Base-by-base conservation (phyloP, 2,329 filamentous ascomycete genomes). In the Colletotrichum navitas region DNA sequence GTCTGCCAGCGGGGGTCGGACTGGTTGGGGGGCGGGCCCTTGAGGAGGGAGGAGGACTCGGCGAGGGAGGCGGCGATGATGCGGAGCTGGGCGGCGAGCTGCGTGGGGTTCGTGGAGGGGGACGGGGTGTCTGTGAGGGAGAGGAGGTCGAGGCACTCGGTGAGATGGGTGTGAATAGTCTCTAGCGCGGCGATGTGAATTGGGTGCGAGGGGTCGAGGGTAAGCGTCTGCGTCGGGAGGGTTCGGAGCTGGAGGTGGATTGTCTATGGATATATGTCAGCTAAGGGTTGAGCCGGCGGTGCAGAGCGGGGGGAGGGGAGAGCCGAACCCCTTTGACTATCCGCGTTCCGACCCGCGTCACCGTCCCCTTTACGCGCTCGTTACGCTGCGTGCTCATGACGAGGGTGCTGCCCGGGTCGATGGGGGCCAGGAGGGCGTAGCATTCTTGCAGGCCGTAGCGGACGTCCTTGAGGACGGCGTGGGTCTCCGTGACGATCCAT, bases 341-440 rank as follows among this genome's bases (percentile, higher is more conserved):
- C 63, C 92, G 90, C n/a, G 94, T 94, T 49, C 96, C 96, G 45
- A 97, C 90, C 65, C 96, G 90, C 1, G 95, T 98, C 72, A 98
- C 90, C 76, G 94, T 93, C 24, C 96, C 96, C 81, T 99, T 99
- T 74, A 98, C 91, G 75, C 89, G 90, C 83, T 99, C 96, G 66
- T 94, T 95, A 67, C 95, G 90, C 67, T 92, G 88, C 18, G 95
- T 97, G 73, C 93, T 96, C 75, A 99, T 88, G 39, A 96, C 95
- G 36, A 99, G 89, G 0, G 95, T 99, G 76, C 92, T 95, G 11
- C 94, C 94, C 1, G 92, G 91, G 78, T 97, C 94, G 74, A 92
- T 88, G 1, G 95, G 94, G 10, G 94, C 92, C 39, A 99, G 90
- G 32, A 98, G 88, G 24, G 92, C 90, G 76, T 94, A 94, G 83